Conservation (phyloP, 2,329 filamentous ascomycete genomes). For the Botrytis sinoallii region DNA sequence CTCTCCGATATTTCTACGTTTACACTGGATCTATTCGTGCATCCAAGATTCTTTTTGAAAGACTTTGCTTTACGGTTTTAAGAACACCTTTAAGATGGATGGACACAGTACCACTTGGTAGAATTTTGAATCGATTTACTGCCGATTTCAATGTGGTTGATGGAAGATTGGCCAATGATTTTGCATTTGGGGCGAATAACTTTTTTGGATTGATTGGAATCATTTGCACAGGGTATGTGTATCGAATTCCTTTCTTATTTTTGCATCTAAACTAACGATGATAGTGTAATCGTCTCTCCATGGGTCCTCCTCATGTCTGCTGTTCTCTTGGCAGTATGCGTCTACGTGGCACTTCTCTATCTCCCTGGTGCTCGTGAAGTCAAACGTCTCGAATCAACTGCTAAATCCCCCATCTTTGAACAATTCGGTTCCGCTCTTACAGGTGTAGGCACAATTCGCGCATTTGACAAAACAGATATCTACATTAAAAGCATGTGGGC, state of each 20-base stretch:
- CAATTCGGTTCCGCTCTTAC: slow-evolving; percentile 71
- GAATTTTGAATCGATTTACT: slow-evolving; percentile 75
- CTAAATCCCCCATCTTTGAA: slow-evolving; percentile 77
- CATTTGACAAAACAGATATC: slow-evolving; percentile 64
- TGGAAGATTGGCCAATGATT: slow-evolving; percentile 59
- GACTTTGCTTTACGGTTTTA: slow-evolving; percentile 64
- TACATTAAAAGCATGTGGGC: slow-evolving; percentile 69
- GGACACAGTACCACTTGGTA: slow-evolving; percentile 74
- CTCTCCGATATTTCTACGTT: slow-evolving; percentile 60
- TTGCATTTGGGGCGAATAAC: slow-evolving; percentile 59
- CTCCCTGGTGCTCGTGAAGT: slow-evolving; percentile 69
- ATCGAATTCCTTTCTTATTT: slow-evolving; percentile 42
- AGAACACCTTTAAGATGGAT: slow-evolving; percentile 75
- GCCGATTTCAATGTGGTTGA: slow-evolving; percentile 75
- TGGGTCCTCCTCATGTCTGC: slow-evolving; percentile 61
- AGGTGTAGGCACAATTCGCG: slow-evolving; percentile 72
- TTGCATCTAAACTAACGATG: slow-evolving; percentile 42
- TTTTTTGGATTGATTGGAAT: slow-evolving; percentile 62
- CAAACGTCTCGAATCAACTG: slow-evolving; percentile 73
- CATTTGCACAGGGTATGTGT: slow-evolving; percentile 54
- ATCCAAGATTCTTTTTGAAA: slow-evolving; percentile 65
- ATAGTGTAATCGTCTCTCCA: slow-evolving; percentile 61
- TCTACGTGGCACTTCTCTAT: slow-evolving; percentile 59
- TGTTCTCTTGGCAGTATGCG: slow-evolving; percentile 54
- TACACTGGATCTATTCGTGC: slow-evolving; percentile 65